Evolutionary conservation across 2,329 filamentous ascomycete genomes (phyloP).

Genomic region (Fusarium virguliforme): DNA sequence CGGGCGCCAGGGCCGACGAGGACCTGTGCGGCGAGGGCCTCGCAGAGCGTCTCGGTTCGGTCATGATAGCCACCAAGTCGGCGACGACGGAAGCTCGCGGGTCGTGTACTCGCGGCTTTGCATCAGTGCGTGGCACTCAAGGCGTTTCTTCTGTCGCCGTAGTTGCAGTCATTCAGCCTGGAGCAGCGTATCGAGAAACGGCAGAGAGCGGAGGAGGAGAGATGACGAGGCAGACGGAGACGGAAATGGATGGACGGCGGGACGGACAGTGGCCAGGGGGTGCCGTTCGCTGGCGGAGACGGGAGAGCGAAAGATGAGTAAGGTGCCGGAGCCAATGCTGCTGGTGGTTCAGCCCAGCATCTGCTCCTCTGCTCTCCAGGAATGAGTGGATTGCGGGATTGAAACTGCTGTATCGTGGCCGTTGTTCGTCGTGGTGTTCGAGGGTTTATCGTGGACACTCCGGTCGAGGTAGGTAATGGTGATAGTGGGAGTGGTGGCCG

Average conservation of each 20-base stretch:
- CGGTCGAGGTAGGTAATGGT: conserved; percentile 33
- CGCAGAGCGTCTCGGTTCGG: conserved; percentile 53
- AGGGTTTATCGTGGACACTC: conserved; percentile 27
- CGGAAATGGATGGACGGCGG: conserved; percentile 28
- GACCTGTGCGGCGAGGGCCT: conserved; percentile 59
- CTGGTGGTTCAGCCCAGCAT: conserved; percentile 12
- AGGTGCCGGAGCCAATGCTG: conserved; percentile 32
- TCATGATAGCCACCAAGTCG: conserved; percentile 58
- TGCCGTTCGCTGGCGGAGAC: conserved; percentile 35
- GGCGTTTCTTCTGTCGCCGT: conserved; percentile 29
- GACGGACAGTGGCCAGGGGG: conserved; percentile 29
- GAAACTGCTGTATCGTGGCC: conserved; percentile 25
- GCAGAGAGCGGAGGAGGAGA: conserved; percentile 39
- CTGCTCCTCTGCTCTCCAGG: neutral
- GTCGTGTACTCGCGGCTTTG: conserved; percentile 47
- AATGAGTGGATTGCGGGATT: conserved; percentile 9
- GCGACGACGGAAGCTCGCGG: conserved; percentile 54
- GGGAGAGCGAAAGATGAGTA: conserved; percentile 35
- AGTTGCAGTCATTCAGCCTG: conserved; percentile 44
- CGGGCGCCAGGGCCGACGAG: conserved; percentile 63
- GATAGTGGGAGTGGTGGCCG: conserved; percentile 21
- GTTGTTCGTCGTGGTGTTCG: conserved; percentile 17
- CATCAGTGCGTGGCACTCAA: conserved; percentile 55
- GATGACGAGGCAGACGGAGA: conserved; percentile 38
- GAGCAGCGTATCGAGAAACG: conserved; percentile 15